Base-by-base conservation (phyloP, 2,329 filamentous ascomycete species). In the Trichoderma endophyticum region DNA sequence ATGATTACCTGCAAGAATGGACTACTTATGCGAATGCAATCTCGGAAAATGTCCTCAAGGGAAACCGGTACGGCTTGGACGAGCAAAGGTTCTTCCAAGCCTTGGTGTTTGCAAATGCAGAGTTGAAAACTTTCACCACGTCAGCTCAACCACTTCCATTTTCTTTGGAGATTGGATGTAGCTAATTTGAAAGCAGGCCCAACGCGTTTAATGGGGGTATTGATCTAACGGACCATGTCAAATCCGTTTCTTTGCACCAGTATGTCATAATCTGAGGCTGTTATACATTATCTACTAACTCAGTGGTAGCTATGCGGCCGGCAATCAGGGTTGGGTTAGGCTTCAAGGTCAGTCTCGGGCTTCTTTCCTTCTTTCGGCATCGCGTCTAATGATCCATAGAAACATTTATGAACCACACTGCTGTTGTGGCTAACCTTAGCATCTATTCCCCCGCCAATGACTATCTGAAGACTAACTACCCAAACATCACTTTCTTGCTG, bases 381-480 rank as follows among this genome's bases (percentile, higher is more conserved):
- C 18, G 7, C 3, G n/a, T 39, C 64, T 67, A 21, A 67, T 51
- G 18, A 57, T n/a, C 3, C 2, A 1, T 8, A 67, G 64, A 67
- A 24, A 67, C 64, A 21, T 67, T 67, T 6, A 67, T 67, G 64
- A 67, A 67, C 14, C 64, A 67, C 34, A 67, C 64, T 28, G 51
- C 64, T 26, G 51, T 67, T 67, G 64, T 67, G 21, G 51, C 64
- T 6, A 67, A 67, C n/a, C 64, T 67, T 11, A 59, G 64, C 51
- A 67, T 67, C 32, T 67, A 67, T n/a, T 67, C 64, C 7, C 64
- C 64, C n/a, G 64, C 64, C 12, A 67, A 67, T n/a, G n/a, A n/a
- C 12, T 67, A 57, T 18, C 8, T 67, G 32, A 56, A 59, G 15
- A 21, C 48, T 1, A 67, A 67, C 30, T 67, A 67, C 51, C 64